Base-by-base conservation (phyloP, 2,329 filamentous ascomycete species). In the Aspergillus flavus region DNA sequence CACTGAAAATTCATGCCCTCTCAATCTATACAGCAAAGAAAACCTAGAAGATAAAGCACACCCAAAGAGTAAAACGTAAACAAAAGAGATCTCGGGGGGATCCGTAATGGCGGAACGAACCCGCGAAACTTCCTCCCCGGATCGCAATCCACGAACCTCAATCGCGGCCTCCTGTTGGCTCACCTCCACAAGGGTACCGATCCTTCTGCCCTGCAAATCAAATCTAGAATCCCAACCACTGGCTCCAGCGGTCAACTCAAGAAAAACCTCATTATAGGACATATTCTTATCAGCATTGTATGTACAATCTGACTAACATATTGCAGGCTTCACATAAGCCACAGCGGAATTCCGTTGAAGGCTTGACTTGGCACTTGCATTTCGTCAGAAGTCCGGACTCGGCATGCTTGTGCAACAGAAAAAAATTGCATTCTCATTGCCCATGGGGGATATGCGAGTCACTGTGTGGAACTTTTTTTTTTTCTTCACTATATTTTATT, bases 141-240 rank as follows among this genome's bases (percentile, higher is more conserved):
- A 14, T 26, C 23, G 12, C 41, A 48, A 26, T 28, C 46, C 23
- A 50, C 46, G 46, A 50, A 50, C 46, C 46, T 16, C 46, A n/a
- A 50, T 30, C 14, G 14, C 12, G 14, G 16, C 45, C 21, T 48
- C 46, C 46, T 50, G 46, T 50, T 50, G 23, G 46, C 14, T 26
- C 28, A 26, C 9, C 45, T 28, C n/a, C 26, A 34, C 56, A 36
- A 39, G 56, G 56, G 48, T 50, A 48, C 9, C 23, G n/a, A 58
- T 58, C 56, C 43, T 36, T 50, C 43, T 58, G 56, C 56, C 41
- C 56, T 58, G 46, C 43, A 48, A 48, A 23, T 50, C 46, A 28
- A 14, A 50, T 50, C 46, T 28, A 12, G 34, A 16, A 30, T 3
- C 23, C 11, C 26, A 28, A 26, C 45, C 23, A 28, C 45, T 26